These are phyloP conservation scores for Syzygium aromaticum DNA, from an alignment of 345 rosid genomes.

Conservation along the genomic window DNA sequence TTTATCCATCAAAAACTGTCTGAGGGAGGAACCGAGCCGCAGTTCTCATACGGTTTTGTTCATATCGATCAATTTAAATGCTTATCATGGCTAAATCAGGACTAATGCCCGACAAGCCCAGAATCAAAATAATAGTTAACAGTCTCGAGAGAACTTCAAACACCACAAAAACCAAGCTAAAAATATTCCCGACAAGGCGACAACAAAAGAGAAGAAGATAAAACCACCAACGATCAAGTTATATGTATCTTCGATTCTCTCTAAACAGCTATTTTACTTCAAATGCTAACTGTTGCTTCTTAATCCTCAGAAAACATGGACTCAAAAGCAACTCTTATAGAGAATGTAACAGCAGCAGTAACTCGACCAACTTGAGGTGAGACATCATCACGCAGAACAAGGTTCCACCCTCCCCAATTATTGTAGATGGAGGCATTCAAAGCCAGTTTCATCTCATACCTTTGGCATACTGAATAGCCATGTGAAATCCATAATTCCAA, in stretches of 20 bases:
- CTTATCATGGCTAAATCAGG: not conserved
- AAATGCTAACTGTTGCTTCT: not conserved
- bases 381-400: not conserved
- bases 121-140: not conserved
- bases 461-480: not conserved
- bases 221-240: not conserved
- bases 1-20: not conserved
- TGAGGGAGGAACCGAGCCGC: not conserved
- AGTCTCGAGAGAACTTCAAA: not conserved
- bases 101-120: not conserved
- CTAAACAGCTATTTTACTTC: not conserved
- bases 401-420: not conserved
- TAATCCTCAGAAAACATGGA: not conserved
- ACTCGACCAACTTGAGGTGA: not conserved
- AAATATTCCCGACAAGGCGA: not conserved
- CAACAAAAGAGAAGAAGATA: not conserved
- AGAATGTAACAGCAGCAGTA: not conserved
- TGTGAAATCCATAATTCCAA: slow-evolving; percentile 11
- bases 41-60: not conserved
- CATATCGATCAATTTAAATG: not conserved
- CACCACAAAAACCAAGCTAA: not conserved
- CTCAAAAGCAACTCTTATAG: not conserved
- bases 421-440: not conserved
- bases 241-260: not conserved
- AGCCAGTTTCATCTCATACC: not conserved